Base-by-base conservation (phyloP, 2,329 filamentous ascomycete genomes). In the Monilinia fructicola region DNA sequence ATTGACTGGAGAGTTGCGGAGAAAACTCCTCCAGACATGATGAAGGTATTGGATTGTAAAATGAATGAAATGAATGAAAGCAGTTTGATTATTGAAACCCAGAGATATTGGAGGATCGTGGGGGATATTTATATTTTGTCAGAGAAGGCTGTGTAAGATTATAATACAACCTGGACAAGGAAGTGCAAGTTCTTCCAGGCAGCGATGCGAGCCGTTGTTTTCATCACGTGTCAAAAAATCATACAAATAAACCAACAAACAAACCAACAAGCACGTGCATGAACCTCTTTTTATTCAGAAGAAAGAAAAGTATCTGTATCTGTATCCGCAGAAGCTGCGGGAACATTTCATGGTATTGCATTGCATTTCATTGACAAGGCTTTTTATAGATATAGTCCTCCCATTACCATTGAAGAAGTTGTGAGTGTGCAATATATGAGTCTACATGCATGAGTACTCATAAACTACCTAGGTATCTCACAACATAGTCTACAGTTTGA, bases 1-100 rank as follows among this genome's bases (percentile, higher is more conserved):
- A 86, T 84, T 44, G 82, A 81, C 64, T 82, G 80, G 38, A 86
- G 80, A 18, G 84, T 85, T 65, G 83, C 78, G 7, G 84, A 83
- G 46, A 85, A 78, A 54, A 79, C 73, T 4, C 67, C 59, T 42
- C 67, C 67, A 61, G 77, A 73, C 77, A 79, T 79, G 40, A 44
- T 73, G 42, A 23, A 60, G 54, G n/a, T 52, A 21, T 23, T 23
- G 23, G 16, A 9, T 7, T 18, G 12, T 16, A 21, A 59, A 11
- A 28, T 31, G 23, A 38, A 18, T 35, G 11, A 3, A 50, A 38
- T 50, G n/a, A 38, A 10, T 46, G 23, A 38, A 50, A 46, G 11
- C 23, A 18, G n/a, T 35, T n/a, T 16, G 12, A 26, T 21, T 9
- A 10, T 31, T 23, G 12, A 48, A 23, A 10, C 1, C 18, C 4